Base-by-base conservation (phyloP, 495 filamentous ascomycete genomes). In the Penicillium angulare region DNA sequence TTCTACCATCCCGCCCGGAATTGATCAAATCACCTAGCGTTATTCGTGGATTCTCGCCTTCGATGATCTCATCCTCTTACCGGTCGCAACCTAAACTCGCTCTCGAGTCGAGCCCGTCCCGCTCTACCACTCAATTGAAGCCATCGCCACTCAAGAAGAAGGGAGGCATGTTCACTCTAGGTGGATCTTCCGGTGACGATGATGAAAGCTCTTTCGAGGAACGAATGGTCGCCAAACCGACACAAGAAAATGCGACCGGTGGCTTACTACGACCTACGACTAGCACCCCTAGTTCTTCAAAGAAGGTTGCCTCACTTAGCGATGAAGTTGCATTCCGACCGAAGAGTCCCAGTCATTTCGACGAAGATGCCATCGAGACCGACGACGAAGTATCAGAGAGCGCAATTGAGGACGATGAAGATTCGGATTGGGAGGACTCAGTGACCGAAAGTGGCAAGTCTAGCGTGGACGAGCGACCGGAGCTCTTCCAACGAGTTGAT, bases 401-500 rank as follows among this genome's bases (percentile, higher is more conserved):
- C 56, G 88, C 88, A 20, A 90, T 90, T 39, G 90, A 95, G 47
- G 90, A 96, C 43, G 92, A 95, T 35, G 88, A 91, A 39, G 87
- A 86, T 21, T 89, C 79, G 9, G 88, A 93, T 48, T 95, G 90
- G 90, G 91, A 95, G 64, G 92, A 96, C 56, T 93, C 90, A 7
- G 81, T 86, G n/a, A 90, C 90, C 26, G 88, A 95, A 50, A 95
- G 85, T 58, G 89, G 83, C 18, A 85, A 83, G 45, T 88, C 89
- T 0, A 92, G 86, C 60, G 77, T 88, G 20, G 87, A 92, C 47
- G 89, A 93, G 12, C 84, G 82, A 43, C 56, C 59, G 10, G 74
- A 82, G 45, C 74, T 88, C 55, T 97, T 97, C 77, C 83, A 89
- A 63, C 84, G 93, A 6, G 91, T 97, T 23, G 90, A 96, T 64